Evolutionary conservation across 2,329 filamentous ascomycete species (phyloP).

Genomic region (Verticillium nubilum): DNA sequence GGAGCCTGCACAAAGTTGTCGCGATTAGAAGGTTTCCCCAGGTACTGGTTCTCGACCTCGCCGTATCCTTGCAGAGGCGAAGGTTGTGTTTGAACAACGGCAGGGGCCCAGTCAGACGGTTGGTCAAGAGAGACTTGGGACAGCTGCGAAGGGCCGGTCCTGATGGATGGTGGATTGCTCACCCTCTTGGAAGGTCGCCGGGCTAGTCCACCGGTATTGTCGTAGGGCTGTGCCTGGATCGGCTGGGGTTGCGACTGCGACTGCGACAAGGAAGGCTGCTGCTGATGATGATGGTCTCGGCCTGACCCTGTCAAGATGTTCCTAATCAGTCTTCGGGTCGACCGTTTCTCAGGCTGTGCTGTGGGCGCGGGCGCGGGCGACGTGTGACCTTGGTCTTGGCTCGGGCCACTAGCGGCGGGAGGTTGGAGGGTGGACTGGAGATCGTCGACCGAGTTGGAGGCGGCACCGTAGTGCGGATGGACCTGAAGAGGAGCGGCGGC

Average conservation of each 20-base stretch:
- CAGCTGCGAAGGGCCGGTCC: constrained; percentile 31
- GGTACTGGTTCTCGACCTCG: constrained; percentile 30
- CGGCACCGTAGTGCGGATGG: constrained; percentile 27
- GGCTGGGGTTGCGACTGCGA: constrained; percentile 19
- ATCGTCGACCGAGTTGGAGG: constrained; percentile 36
- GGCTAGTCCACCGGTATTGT: constrained; percentile 41
- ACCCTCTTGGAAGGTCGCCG: constrained; percentile 54
- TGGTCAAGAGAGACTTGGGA: constrained; percentile 32
- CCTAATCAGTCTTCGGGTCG: constrained; percentile 48
- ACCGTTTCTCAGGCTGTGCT: constrained; percentile 32
- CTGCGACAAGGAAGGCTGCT: constrained; percentile 20
- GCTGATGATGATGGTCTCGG: constrained; percentile 24
- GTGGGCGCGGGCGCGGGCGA: constrained; percentile 19
- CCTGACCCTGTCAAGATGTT: constrained; percentile 40
- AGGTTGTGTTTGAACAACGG: constrained; percentile 25
- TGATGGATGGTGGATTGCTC: constrained; percentile 40
- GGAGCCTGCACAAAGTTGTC: constrained; percentile 33
- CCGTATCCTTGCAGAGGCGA: constrained; percentile 41
- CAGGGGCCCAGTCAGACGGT: constrained; percentile 26
- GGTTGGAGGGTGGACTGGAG: constrained; percentile 24
- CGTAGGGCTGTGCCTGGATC: constrained; percentile 26
- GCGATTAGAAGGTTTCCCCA: constrained; percentile 30
- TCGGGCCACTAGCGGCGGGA: constrained; percentile 14
- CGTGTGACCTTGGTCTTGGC: constrained; percentile 3
- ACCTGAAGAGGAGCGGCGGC: constrained; percentile 20